Evolutionary conservation across 1,139 yeast species (phyloP).

Genomic region (Scheffersomyces lignicola): DNA sequence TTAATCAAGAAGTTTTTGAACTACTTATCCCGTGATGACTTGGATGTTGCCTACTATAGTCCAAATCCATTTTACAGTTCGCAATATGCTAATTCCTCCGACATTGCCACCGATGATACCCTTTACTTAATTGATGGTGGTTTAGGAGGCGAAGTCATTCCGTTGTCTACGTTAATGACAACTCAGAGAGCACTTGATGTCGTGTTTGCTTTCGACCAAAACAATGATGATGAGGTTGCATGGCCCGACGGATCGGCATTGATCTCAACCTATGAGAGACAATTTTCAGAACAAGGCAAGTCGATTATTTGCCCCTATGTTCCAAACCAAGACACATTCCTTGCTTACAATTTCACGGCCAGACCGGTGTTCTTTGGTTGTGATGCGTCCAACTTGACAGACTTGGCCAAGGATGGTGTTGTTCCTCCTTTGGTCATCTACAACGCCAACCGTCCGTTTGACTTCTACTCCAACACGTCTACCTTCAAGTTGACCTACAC

Average conservation of each 20-base stretch:
- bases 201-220: constrained; percentile 39
- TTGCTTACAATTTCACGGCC: constrained; percentile 35
- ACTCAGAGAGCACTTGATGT: constrained; percentile 37
- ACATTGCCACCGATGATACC: constrained; percentile 30
- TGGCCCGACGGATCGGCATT: constrained; percentile 34
- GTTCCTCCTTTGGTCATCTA: constrained; percentile 40
- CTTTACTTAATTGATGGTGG: constrained; percentile 46
- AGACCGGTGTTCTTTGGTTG: constrained; percentile 46
- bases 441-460: constrained; percentile 41
- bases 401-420: constrained; percentile 32
- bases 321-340: constrained; percentile 55
- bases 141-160: constrained; percentile 38
- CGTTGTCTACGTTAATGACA: constrained; percentile 36
- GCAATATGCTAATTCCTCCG: constrained; percentile 35
- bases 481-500: constrained; percentile 32
- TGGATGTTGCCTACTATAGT: constrained; percentile 40
- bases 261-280: constrained; percentile 58
- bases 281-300: constrained; percentile 56
- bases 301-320: constrained; percentile 73
- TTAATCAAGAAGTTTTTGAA: constrained; percentile 45
- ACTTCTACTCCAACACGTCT: constrained; percentile 34
- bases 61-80: constrained; percentile 57
- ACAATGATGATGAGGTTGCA: constrained; percentile 30
- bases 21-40: constrained; percentile 39
- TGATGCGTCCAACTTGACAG: constrained; percentile 37